Conservation (phyloP, 306 rosid genomes). For the Castanea sativa region DNA sequence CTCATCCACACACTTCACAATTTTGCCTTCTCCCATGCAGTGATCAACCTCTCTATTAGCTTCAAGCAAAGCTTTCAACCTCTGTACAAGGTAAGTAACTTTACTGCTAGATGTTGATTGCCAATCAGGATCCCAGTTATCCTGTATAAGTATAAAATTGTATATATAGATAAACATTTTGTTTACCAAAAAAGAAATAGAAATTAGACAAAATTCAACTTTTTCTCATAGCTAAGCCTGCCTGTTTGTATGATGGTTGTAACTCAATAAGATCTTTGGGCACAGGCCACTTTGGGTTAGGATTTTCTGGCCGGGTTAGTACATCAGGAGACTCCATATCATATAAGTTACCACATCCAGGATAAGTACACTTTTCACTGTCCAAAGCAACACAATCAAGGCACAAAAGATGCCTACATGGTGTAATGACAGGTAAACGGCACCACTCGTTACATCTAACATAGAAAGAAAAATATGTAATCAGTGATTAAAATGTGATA, state of each 20-base stretch:
- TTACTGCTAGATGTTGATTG: conserved; percentile 97
- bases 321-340: conserved; percentile 90
- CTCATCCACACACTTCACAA: conserved; percentile 22
- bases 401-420: conserved; percentile 89
- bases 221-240: conserved; percentile 29
- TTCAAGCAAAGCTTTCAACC: conserved; percentile 70
- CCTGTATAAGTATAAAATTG: conserved; percentile 49
- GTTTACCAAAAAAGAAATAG: not conserved
- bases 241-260: conserved; percentile 98
- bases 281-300: conserved; percentile 94
- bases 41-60: conserved; percentile 35
- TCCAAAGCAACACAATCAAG: conserved; percentile 88
- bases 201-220: conserved; percentile 10
- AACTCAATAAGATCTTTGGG: conserved; percentile 97
- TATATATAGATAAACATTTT: conserved; percentile 14
- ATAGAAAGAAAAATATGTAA: conserved; percentile 12
- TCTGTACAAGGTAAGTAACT: conserved; percentile 68
- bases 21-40: conserved; percentile 23
- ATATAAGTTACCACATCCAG: conserved; percentile 77
- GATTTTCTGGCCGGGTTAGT: conserved; percentile 86
- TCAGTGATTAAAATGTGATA: conserved; percentile 6
- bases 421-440: conserved; percentile 89
- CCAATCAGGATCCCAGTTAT: conserved; percentile 99
- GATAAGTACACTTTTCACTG: conserved; percentile 73
- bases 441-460: conserved; percentile 92